Conservation (phyloP, 345 rosid species). For the Odontarrhena argentea region DNA sequence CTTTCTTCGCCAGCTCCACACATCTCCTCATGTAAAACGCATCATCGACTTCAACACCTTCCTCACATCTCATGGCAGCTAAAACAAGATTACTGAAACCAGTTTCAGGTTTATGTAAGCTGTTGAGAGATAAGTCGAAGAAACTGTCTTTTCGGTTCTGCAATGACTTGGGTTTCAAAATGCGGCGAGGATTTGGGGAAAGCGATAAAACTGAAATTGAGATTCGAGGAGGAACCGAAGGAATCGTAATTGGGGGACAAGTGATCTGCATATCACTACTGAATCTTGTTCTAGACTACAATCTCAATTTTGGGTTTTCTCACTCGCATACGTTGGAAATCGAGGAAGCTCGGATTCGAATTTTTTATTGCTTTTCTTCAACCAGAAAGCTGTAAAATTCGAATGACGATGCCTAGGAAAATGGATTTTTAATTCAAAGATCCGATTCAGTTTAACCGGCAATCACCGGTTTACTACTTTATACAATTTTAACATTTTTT, state of each 20-base stretch:
- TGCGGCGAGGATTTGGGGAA: conserved; percentile 28
- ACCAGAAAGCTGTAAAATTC: not conserved
- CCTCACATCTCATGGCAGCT: conserved; percentile 40
- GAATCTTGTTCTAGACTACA: not conserved
- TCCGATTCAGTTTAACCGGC: not conserved
- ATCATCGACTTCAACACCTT: conserved; percentile 45
- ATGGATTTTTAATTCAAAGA: conserved; percentile 11
- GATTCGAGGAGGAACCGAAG: conserved; percentile 20
- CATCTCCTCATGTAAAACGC: conserved; percentile 70
- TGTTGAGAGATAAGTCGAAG: conserved; percentile 13
- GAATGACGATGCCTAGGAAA: conserved; percentile 3
- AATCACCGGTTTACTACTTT: not conserved
- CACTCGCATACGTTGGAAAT: not conserved
- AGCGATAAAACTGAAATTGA: not conserved
- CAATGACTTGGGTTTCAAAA: conserved; percentile 2
- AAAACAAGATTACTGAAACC: conserved; percentile 24
- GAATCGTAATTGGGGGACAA: conserved; percentile 11
- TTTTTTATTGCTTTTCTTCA: conserved; percentile 17
- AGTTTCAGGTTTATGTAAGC: conserved; percentile 33
- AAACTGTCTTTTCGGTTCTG: conserved; percentile 10
- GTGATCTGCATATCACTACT: conserved; percentile 38
- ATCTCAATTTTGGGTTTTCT: not conserved
- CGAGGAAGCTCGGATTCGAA: not conserved
- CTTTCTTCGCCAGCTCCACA: conserved; percentile 80
- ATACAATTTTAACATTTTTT: not conserved